Conservation (phyloP, 2,329 filamentous ascomycete species). For the Purpureocillium lavendulum region DNA sequence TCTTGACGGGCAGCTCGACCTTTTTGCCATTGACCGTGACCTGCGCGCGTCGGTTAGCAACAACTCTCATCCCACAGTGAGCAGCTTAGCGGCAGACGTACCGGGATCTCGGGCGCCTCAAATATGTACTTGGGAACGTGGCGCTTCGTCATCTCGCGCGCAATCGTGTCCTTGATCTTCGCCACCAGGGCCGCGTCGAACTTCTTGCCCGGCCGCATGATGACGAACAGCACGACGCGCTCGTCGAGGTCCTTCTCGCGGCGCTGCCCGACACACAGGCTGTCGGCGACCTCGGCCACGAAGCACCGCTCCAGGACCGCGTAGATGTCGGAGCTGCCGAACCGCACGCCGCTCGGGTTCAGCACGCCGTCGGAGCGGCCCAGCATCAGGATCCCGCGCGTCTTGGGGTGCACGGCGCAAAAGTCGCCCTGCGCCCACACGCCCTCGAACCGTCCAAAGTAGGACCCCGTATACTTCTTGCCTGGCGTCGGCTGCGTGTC, state of each 20-base stretch:
- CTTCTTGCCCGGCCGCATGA: slow-evolving; percentile 46
- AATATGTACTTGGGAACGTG: slow-evolving; percentile 76
- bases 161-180: slow-evolving; percentile 57
- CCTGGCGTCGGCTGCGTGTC: slow-evolving; percentile 40
- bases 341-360: slow-evolving; percentile 71
- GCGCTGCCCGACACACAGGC: slow-evolving; percentile 73
- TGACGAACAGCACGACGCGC: slow-evolving; percentile 44
- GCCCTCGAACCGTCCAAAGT: slow-evolving; percentile 54
- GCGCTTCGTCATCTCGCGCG: slow-evolving; percentile 56
- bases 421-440: slow-evolving; percentile 85
- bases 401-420: slow-evolving; percentile 59
- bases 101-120: slow-evolving; percentile 72
- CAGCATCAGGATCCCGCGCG: slow-evolving; percentile 56
- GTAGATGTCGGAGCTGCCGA: slow-evolving; percentile 76
- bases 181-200: slow-evolving; percentile 48
- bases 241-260: slow-evolving; percentile 48
- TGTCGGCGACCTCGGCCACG: slow-evolving; percentile 53
- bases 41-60: slow-evolving; percentile 28
- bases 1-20: slow-evolving; percentile 76
- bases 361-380: slow-evolving; percentile 71
- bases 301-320: slow-evolving; percentile 62
- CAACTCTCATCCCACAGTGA: too few relatives aligned
- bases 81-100: slow-evolving; percentile 38
- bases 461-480: slow-evolving; percentile 49
- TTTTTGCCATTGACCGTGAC: slow-evolving; percentile 81